These are phyloP conservation scores for Cyanidiococcus yangmingshanensis DNA, from an alignment of 23 red algal genomes.

Conservation along the genomic window DNA sequence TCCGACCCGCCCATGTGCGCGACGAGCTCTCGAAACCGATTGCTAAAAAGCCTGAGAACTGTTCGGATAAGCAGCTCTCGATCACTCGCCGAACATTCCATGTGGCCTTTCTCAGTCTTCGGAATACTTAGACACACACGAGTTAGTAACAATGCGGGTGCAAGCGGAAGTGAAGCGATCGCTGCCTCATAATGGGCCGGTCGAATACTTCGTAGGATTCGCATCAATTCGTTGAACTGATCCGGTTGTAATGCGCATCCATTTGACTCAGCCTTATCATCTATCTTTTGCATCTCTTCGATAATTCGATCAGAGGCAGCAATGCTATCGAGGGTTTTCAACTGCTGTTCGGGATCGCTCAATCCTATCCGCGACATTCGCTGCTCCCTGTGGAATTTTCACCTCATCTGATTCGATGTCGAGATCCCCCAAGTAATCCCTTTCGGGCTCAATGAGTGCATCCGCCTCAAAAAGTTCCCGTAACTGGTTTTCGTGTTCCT, in stretches of 20 bases:
- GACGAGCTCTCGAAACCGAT: neutral
- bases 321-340: conserved; percentile 57
- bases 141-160: neutral
- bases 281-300: conserved; percentile 40
- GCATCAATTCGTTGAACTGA: neutral
- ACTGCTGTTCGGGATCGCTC: neutral
- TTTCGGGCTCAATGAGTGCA: conserved; percentile 33
- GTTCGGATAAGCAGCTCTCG: neutral
- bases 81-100: neutral
- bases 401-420: neutral
- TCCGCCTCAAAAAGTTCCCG: conserved; percentile 53
- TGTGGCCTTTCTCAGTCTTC: neutral
- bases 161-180: neutral
- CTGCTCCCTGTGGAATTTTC: neutral
- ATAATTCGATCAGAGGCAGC: conserved; percentile 51
- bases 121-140: neutral
- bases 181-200: neutral
- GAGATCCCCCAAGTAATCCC: conserved; percentile 20
- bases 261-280: conserved; percentile 11
- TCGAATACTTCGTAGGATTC: neutral
- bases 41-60: neutral
- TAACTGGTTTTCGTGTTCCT: conserved; percentile 53
- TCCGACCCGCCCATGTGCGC: neutral
- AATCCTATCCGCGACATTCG: neutral
- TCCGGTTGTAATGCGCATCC: neutral